Evolutionary conservation across 352 stramenopile species (phyloP).

Genomic region (Aphanomyces astaci): DNA sequence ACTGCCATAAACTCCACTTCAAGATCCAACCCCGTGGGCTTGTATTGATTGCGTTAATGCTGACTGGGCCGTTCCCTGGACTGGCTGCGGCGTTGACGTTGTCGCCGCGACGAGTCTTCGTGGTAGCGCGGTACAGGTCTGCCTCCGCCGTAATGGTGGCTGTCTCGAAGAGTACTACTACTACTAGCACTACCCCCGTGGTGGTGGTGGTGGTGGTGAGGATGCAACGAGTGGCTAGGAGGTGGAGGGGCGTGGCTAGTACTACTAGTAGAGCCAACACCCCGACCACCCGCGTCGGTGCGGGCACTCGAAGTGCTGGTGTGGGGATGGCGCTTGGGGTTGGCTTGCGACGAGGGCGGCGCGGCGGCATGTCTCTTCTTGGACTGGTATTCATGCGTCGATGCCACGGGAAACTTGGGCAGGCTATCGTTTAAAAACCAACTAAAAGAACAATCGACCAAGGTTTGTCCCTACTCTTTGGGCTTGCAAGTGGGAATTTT

Average conservation of each 20-base stretch:
- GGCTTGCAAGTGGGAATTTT: conserved; percentile 78
- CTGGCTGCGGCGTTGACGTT: not conserved
- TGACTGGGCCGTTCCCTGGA: conserved; percentile 7
- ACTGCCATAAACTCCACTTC: no score
- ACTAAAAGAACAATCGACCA: not conserved
- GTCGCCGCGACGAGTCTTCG: not conserved
- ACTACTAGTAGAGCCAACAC: no score
- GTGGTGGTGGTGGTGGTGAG: conserved; percentile 4
- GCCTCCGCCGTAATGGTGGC: not conserved
- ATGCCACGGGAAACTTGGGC: conserved; percentile 78
- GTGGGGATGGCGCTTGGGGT: no score
- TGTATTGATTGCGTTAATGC: no score
- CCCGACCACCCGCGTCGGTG: no score
- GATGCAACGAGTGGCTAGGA: not conserved
- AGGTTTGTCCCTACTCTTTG: conserved; percentile 46
- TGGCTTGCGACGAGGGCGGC: not conserved
- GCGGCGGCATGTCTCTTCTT: conserved; percentile 70
- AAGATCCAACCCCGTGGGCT: no score
- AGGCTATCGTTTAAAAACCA: conserved; percentile 32
- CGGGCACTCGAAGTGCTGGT: no score
- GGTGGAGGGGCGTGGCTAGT: not conserved
- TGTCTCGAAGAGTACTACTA: not conserved
- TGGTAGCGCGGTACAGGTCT: not conserved
- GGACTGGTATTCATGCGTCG: conserved; percentile 77
- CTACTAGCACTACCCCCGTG: not conserved